Evolutionary conservation across 768 basidiomycete species (phyloP).

Genomic region (Amylocystis lapponica): DNA sequence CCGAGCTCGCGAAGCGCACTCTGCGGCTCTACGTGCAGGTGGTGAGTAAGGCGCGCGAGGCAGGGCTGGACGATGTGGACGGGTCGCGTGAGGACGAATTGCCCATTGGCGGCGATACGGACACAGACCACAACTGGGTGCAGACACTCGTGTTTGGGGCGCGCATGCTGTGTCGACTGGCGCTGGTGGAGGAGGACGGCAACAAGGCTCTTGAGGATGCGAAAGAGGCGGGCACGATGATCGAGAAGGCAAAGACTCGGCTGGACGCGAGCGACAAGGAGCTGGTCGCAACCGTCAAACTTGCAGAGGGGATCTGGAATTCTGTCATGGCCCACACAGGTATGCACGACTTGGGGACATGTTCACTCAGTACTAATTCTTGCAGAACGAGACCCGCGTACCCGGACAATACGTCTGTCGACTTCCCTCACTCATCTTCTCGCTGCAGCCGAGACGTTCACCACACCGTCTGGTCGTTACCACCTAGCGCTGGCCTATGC

Average conservation of each 20-base stretch:
- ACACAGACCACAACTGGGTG: constrained; percentile 69
- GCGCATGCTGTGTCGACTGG: constrained; percentile 63
- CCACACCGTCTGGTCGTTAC: constrained; percentile 59
- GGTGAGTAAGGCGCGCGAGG: constrained; percentile 76
- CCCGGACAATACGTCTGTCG: constrained; percentile 53
- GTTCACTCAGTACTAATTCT: not conserved
- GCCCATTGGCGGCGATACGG: constrained; percentile 36
- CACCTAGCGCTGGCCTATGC: constrained; percentile 76
- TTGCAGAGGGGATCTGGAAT: constrained; percentile 72
- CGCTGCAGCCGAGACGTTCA: constrained; percentile 39
- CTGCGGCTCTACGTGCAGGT: constrained; percentile 80
- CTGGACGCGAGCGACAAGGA: constrained; percentile 44
- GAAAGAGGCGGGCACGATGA: constrained; percentile 52
- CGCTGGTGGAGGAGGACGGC: constrained; percentile 20
- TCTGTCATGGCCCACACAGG: constrained; percentile 68
- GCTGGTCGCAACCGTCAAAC: constrained; percentile 51
- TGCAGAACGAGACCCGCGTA: constrained; percentile 60
- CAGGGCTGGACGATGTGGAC: constrained; percentile 29
- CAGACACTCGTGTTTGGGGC: constrained; percentile 73
- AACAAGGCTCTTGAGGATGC: constrained; percentile 42
- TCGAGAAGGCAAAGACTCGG: constrained; percentile 57
- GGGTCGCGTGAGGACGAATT: constrained; percentile 25
- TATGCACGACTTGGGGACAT: constrained; percentile 20
- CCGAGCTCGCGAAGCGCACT: constrained; percentile 62
- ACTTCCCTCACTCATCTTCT: constrained; percentile 48